phyloP scores from a whole-genome alignment of 345 rosid species.

The Corymbia maculata region DNA sequence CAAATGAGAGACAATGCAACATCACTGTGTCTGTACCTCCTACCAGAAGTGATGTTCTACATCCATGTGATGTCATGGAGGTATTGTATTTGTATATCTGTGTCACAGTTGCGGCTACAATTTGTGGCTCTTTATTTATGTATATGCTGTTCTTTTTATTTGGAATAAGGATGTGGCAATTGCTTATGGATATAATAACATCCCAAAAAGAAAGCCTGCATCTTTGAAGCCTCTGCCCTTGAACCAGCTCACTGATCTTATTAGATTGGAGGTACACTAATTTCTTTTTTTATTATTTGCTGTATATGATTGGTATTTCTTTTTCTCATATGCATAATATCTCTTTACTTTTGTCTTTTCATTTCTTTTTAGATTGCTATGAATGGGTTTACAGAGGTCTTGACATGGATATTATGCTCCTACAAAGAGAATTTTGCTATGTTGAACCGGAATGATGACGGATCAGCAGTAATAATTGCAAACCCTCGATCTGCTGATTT shows the following conservation, averaged over 20 bases:
- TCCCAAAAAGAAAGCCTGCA: conserved; percentile 54
- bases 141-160: not conserved
- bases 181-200: conserved; percentile 85
- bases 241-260: conserved; percentile 72
- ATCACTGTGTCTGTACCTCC: conserved; percentile 72
- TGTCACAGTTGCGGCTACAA: not conserved
- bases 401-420: conserved; percentile 77
- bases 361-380: conserved; percentile 43
- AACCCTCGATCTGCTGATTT: conserved; percentile 91
- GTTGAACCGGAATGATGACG: conserved; percentile 61
- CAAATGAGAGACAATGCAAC: conserved; percentile 21
- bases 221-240: conserved; percentile 59
- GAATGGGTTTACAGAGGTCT: conserved; percentile 72
- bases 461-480: conserved; percentile 50
- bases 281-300: not conserved
- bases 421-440: conserved; percentile 54
- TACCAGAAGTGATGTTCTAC: conserved; percentile 86
- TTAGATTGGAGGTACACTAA: conserved; percentile 59
- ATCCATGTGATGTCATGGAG: conserved; percentile 95
- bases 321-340: not conserved
- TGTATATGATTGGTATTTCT: not conserved
- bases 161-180: conserved; percentile 78
- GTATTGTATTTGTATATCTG: conserved; percentile 15
- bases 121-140: not conserved
- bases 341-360: not conserved